Evolutionary conservation across 805 yeast species (phyloP).

Genomic region (Saccharomycopsis vini): DNA sequence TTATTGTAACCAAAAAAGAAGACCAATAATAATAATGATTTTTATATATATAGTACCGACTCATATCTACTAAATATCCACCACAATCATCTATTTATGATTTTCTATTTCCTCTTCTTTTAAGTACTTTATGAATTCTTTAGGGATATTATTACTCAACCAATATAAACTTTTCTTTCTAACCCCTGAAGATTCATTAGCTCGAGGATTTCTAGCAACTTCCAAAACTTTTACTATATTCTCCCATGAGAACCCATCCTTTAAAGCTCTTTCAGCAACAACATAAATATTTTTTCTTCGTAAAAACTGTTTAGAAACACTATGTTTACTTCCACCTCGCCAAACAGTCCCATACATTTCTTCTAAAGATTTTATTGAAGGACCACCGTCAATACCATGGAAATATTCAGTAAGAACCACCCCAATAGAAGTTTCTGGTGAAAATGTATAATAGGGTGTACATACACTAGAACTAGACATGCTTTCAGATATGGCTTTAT

Average conservation of each 20-base stretch:
- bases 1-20: too few species aligned
- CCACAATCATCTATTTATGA: too few species aligned
- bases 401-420: conserved; percentile 28
- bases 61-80: too few species aligned
- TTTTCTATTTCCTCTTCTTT: neutral
- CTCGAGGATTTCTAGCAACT: conserved; percentile 2
- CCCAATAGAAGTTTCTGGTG: conserved; percentile 1
- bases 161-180: conserved; percentile 12
- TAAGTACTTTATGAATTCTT: conserved; percentile 4
- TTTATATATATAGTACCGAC: too few species aligned
- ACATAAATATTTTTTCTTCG: conserved; percentile 24
- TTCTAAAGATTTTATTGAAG: conserved; percentile 33
- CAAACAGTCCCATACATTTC: conserved; percentile 34
- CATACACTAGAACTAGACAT: too few species aligned
- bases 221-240: conserved; percentile 8
- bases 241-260: neutral
- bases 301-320: conserved; percentile 26
- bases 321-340: conserved; percentile 30
- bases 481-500: neutral
- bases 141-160: conserved; percentile 11
- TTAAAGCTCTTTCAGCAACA: conserved; percentile 8
- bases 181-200: neutral
- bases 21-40: too few species aligned
- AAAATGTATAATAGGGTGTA: conserved; percentile 10
- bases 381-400: conserved; percentile 33